Evolutionary conservation across 495 filamentous ascomycete species (phyloP).

Genomic region (Xylaria longipes): DNA sequence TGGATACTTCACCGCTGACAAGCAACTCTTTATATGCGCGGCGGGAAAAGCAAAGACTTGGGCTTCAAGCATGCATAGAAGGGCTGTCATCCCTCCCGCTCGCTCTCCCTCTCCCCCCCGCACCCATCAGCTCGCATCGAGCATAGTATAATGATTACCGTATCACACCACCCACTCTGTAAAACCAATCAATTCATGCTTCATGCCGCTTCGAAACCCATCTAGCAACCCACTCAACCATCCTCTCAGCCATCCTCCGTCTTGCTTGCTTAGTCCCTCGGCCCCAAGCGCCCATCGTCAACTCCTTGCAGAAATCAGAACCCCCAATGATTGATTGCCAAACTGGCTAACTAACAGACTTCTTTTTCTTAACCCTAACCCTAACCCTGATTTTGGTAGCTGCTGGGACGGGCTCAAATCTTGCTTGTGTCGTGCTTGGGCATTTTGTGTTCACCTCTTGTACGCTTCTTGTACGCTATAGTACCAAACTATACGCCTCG

Average conservation of each 20-base stretch:
- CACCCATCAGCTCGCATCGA: slow-evolving; percentile 14
- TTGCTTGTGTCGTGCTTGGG: not conserved
- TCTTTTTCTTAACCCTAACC: no score
- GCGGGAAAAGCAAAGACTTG: not conserved
- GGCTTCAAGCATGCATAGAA: not conserved
- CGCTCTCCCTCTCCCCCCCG: slow-evolving; percentile 10
- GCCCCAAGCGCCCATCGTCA: slow-evolving; percentile 22
- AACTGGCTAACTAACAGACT: not conserved
- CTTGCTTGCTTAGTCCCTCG: not conserved
- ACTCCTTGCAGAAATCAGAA: slow-evolving; percentile 16
- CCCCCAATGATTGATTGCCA: not conserved
- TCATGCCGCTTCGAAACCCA: not conserved
- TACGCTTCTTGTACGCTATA: not conserved
- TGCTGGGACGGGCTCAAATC: not conserved
- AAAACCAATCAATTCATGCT: slow-evolving; percentile 18
- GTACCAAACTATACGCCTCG: not conserved
- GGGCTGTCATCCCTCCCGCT: not conserved
- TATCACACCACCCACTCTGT: slow-evolving; percentile 13
- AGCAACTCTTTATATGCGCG: slow-evolving; percentile 4
- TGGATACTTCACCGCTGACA: not conserved
- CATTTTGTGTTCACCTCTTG: not conserved
- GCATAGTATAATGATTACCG: slow-evolving; percentile 14
- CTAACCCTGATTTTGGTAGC: no score
- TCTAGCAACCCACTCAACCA: not conserved
- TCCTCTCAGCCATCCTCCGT: not conserved